These are phyloP conservation scores for Simmondsia chinensis DNA, from an alignment of 148 eudicot species.

Conservation along the genomic window DNA sequence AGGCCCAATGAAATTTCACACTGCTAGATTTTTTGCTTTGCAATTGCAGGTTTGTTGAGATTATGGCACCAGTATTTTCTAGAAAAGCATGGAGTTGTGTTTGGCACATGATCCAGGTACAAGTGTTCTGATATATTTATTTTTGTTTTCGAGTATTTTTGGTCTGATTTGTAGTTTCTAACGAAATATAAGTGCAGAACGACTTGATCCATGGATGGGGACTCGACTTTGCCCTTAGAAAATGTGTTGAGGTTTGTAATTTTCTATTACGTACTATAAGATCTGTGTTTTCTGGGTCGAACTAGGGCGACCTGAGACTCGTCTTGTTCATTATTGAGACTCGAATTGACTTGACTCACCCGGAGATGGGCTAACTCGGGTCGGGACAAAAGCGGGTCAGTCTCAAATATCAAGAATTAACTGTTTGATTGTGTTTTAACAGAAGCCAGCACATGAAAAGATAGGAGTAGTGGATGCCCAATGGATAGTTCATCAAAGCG, in stretches of 20 bases:
- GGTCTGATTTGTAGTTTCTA: neutral
- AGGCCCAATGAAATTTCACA: no score
- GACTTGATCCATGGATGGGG: slow-evolving; percentile 99
- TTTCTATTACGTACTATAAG: neutral
- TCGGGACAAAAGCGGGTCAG: no score
- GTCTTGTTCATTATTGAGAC: no score
- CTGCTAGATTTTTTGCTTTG: neutral
- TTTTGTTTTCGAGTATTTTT: neutral
- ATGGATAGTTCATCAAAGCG: slow-evolving; percentile 70
- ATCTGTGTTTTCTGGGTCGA: no score
- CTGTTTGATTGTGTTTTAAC: slow-evolving; percentile 4
- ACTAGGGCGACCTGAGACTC: no score
- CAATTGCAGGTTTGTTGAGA: slow-evolving; percentile 68
- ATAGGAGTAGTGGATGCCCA: slow-evolving; percentile 93
- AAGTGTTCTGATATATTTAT: neutral
- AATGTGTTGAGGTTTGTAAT: slow-evolving; percentile 67
- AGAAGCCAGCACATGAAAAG: slow-evolving; percentile 75
- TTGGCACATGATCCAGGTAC: slow-evolving; percentile 92
- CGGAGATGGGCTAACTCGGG: no score
- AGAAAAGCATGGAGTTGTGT: slow-evolving; percentile 88
- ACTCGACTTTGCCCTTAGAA: slow-evolving; percentile 73
- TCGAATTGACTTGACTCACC: no score
- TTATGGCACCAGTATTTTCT: slow-evolving; percentile 98
- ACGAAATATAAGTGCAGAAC: slow-evolving; percentile 39
- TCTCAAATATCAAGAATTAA: no score